Evolutionary conservation across 2,329 filamentous ascomycete genomes (phyloP).

Genomic region (Elsinoe perseae): DNA sequence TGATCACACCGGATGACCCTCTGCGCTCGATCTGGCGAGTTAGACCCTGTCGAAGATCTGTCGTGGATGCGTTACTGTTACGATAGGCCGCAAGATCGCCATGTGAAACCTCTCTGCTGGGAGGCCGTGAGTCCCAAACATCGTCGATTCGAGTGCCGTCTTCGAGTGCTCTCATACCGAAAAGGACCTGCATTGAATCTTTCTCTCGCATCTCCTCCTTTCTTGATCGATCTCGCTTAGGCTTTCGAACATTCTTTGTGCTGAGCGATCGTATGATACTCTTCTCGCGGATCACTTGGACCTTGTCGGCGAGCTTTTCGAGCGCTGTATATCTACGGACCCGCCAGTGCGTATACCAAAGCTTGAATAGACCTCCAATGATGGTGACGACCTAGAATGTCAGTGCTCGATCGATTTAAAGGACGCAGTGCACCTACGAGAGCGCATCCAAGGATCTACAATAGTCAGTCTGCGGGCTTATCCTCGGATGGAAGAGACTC

Average conservation of each 20-base stretch:
- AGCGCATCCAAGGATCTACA: conserved; percentile 61
- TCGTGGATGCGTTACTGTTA: conserved; percentile 20
- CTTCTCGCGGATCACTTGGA: conserved; percentile 18
- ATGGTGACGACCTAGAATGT: conserved; percentile 53
- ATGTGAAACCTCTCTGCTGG: conserved; percentile 28
- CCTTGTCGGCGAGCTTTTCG: conserved; percentile 16
- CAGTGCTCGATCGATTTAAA: conserved; percentile 8
- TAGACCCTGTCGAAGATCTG: conserved; percentile 19
- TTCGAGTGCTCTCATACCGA: conserved; percentile 78
- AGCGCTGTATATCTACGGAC: conserved; percentile 35
- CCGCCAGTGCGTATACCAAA: conserved; percentile 41
- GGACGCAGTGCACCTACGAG: conserved; percentile 50
- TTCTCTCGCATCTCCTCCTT: conserved; percentile 25
- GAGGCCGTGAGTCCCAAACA: conserved; percentile 43
- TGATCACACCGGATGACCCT: conserved; percentile 2
- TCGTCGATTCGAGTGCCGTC: conserved; percentile 77
- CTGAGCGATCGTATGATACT: conserved; percentile 19
- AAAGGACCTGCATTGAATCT: conserved; percentile 58
- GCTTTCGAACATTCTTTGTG: conserved; percentile 27
- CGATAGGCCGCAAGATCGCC: conserved; percentile 29
- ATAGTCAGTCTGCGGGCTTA: conserved; percentile 16
- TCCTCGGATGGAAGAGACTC: conserved; percentile 34
- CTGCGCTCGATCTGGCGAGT: conserved; percentile 4
- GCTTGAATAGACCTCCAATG: conserved; percentile 57
- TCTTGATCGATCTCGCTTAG: neutral